phyloP scores from a whole-genome alignment of 1,139 yeast species.

The Scheffersomyces quercinus region DNA sequence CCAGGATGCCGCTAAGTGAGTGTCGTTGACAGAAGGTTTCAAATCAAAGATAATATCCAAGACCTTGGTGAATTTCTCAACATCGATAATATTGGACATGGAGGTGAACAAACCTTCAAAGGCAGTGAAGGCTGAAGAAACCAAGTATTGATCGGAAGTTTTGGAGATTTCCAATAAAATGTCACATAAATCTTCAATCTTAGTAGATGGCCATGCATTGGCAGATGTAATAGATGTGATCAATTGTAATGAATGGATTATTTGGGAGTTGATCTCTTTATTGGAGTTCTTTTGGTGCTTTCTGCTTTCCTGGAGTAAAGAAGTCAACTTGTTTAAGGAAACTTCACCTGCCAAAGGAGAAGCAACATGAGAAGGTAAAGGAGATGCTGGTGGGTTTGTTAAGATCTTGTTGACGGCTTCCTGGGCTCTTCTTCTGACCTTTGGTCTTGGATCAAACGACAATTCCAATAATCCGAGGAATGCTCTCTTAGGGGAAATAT shows the following conservation, averaged over 20 bases:
- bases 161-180: constrained; percentile 71
- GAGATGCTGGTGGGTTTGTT: constrained; percentile 76
- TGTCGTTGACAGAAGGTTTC: constrained; percentile 79
- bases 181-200: constrained; percentile 75
- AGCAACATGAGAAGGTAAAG: constrained; percentile 76
- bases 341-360: constrained; percentile 68
- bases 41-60: constrained; percentile 74
- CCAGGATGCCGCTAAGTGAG: constrained; percentile 92
- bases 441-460: constrained; percentile 87
- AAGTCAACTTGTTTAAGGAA: constrained; percentile 55
- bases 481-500: constrained; percentile 80
- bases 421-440: constrained; percentile 92
- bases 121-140: constrained; percentile 78
- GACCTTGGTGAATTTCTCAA: constrained; percentile 61
- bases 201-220: constrained; percentile 77
- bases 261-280: constrained; percentile 52
- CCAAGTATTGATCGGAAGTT: constrained; percentile 80
- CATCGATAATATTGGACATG: constrained; percentile 65
- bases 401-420: constrained; percentile 74
- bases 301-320: constrained; percentile 37
- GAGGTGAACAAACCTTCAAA: constrained; percentile 83
- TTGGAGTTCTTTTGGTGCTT: constrained; percentile 37
- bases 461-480: constrained; percentile 77
- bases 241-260: constrained; percentile 78
- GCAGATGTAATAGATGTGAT: constrained; percentile 67